Base-by-base conservation (phyloP, 176 grass and related monocot genomes). In the Juncus effusus region DNA sequence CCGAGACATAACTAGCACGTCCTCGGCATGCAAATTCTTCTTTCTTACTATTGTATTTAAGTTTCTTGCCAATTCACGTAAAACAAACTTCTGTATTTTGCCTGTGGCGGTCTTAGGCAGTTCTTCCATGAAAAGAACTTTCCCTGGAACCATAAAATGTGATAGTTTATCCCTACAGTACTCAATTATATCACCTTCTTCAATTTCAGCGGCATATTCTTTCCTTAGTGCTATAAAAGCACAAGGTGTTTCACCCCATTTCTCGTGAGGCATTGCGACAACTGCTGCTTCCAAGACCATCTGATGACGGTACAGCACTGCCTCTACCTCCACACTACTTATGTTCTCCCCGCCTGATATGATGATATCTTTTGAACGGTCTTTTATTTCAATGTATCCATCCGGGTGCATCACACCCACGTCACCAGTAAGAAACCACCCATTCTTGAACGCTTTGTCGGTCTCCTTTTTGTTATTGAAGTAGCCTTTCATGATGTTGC, bases 281-380 rank as follows among this genome's bases (percentile, higher is more conserved):
- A 78, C 81, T 35, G 75, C 41, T 38, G 39, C 81, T 51, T 78
- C 81, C 35, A 74, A 60, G 4, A 83, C 61, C n/a, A 59, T 60
- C 5, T 65, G 73, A 42, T 77, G 66, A 28, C 41, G 40, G 5
- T 60, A 82, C 16, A 83, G 36, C 16, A 68, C 42, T 2, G 50
- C 15, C 68, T 83, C 81, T 3, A 83, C 75, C 69, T 83, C 75
- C 4, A 83, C 28, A 40, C 41, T 83, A 28, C 75, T 78, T 11
- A 78, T 83, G 35, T 83, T 83, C 61, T 83, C 81, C 8, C 81
- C 75, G 6, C 80, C 74, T 0, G 74, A 74, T 44, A 73, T 67
- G 13, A 78, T 74, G 35, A 83, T 67, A 71, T 68, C 75, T 38
- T 78, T 78, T 0, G 56, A 62, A 0, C 75, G 67, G 16, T 78